These are phyloP conservation scores for Mycena haematopus DNA, from an alignment of 768 basidiomycete genomes.

Conservation along the genomic window DNA sequence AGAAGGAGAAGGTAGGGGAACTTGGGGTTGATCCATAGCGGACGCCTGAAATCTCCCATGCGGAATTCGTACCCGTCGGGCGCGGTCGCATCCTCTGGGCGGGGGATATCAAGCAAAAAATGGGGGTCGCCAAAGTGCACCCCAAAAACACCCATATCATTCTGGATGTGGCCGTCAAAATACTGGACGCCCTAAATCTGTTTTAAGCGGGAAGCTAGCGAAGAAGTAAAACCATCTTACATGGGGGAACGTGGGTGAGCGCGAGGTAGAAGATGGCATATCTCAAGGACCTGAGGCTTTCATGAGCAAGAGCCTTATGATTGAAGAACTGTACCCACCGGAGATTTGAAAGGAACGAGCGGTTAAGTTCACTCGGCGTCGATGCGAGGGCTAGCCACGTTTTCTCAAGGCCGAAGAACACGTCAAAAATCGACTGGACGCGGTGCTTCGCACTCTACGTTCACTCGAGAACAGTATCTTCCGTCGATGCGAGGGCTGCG, in stretches of 20 bases:
- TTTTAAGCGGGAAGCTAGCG: neutral
- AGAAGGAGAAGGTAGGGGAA: constrained; percentile 23
- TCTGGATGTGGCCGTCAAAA: constrained; percentile 22
- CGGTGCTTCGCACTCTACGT: no score
- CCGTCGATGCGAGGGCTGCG: no score
- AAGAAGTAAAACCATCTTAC: constrained; percentile 11
- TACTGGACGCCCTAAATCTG: neutral
- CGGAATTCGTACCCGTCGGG: constrained; percentile 16
- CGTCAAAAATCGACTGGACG: constrained; percentile 16
- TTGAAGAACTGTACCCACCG: constrained; percentile 7
- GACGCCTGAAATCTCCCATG: constrained; percentile 17
- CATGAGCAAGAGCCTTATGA: constrained; percentile 10
- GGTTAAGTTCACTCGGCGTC: no score
- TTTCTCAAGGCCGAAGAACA: no score
- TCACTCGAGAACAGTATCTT: no score
- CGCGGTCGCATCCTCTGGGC: constrained; percentile 6
- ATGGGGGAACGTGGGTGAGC: constrained; percentile 9
- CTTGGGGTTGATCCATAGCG: constrained; percentile 19
- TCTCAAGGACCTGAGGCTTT: constrained; percentile 2
- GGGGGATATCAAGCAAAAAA: constrained; percentile 23
- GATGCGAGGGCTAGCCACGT: neutral
- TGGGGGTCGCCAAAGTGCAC: constrained; percentile 22
- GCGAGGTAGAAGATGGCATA: constrained; percentile 16
- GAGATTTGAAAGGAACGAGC: no score
- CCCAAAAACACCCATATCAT: constrained; percentile 24